Evolutionary conservation across 805 yeast species (phyloP).

Genomic region (Saturnispora sekii): DNA sequence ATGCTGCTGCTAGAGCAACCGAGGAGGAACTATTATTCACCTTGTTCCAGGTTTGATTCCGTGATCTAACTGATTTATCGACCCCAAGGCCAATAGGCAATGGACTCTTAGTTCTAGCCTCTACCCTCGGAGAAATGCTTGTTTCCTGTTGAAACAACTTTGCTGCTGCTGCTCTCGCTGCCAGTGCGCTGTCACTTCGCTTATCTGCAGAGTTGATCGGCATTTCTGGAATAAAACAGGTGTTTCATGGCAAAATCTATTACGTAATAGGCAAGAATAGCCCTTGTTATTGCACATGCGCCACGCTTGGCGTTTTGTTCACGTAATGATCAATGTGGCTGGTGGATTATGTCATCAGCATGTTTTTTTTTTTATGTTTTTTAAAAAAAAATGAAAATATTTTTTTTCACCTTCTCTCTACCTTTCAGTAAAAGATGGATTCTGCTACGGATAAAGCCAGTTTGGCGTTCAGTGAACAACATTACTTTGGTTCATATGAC

Average conservation of each 20-base stretch:
- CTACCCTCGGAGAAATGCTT: too few species aligned
- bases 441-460: slow-evolving; percentile 60
- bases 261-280: too few species aligned
- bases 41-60: slow-evolving; percentile 19
- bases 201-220: background rate
- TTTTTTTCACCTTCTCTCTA: background rate
- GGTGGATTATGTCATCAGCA: background rate
- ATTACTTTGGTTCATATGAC: slow-evolving; percentile 90
- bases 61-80: too few species aligned
- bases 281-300: background rate
- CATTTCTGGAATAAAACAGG: background rate
- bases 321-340: background rate
- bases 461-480: slow-evolving; percentile 76
- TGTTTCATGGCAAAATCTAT: too few species aligned
- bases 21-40: slow-evolving; percentile 23
- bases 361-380: background rate
- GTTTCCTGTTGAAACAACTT: too few species aligned
- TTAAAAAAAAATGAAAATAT: slow-evolving; percentile 1
- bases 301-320: background rate
- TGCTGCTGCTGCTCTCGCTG: background rate
- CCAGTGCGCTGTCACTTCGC: background rate
- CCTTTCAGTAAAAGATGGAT: slow-evolving; percentile 8
- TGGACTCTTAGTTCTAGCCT: too few species aligned
- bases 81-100: too few species aligned
- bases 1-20: slow-evolving; percentile 29